Evolutionary conservation across 371 early-diverging fungal genomes (phyloP).

Genomic region (Apophysomyces variabilis): DNA sequence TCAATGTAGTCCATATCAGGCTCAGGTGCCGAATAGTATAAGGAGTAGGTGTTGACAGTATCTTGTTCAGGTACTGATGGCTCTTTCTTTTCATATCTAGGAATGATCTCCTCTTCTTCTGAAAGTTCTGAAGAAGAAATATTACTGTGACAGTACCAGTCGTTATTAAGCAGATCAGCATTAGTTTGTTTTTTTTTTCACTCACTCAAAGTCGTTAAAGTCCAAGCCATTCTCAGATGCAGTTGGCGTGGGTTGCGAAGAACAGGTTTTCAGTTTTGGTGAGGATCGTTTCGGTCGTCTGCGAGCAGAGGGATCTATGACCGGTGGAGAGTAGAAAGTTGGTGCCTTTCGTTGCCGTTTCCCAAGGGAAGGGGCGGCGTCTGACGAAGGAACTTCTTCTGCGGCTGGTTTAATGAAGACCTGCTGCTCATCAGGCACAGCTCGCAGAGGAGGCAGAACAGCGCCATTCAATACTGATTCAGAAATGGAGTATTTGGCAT

Average conservation of each 20-base stretch:
- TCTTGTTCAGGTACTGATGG: constrained; percentile 35
- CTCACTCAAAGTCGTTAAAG: constrained; percentile 38
- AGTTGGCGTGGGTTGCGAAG: background rate
- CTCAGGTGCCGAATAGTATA: constrained; percentile 43
- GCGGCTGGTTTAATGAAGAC: constrained; percentile 46
- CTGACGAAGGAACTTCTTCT: constrained; percentile 11
- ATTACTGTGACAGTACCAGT: background rate
- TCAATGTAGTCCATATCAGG: constrained; percentile 44
- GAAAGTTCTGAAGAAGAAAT: constrained; percentile 29
- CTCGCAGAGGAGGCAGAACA: constrained; percentile 28
- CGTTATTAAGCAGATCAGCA: too few species aligned
- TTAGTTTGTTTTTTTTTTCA: background rate
- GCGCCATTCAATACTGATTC: constrained; percentile 45
- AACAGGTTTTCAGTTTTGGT: background rate
- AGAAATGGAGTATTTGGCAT: constrained; percentile 51
- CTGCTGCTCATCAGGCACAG: constrained; percentile 53
- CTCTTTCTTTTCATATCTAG: constrained; percentile 3
- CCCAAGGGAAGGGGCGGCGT: constrained; percentile 14
- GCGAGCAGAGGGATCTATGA: background rate
- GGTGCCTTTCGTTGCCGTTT: constrained; percentile 45
- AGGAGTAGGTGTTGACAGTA: constrained; percentile 45
- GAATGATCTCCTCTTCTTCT: constrained; percentile 26
- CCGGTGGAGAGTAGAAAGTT: constrained; percentile 29
- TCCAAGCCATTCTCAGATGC: constrained; percentile 29
- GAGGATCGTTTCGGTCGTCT: background rate